Base-by-base conservation (phyloP, 306 rosid species). In the Cucurbita maxima region DNA sequence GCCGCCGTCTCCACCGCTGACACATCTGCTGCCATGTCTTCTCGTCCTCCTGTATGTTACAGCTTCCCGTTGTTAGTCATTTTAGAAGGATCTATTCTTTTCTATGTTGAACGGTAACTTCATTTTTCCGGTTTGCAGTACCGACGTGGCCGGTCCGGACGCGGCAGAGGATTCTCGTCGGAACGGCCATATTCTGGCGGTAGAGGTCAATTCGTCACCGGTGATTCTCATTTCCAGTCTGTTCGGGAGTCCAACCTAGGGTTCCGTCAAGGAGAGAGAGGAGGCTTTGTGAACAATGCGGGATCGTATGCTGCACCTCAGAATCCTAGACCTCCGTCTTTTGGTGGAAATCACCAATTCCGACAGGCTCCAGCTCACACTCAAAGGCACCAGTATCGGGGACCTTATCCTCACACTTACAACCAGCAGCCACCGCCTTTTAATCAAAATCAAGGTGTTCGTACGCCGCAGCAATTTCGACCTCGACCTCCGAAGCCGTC, bases 191-290 rank as follows among this genome's bases (percentile, higher is more conserved):
- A 82, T 57, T 52, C 79, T 52, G 74, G 77, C 14, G 88, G 84
- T 0, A 81, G 88, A 71, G 82, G 75, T 41, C 78, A 76, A 18
- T 79, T 79, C 50, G 86, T 86, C 54, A 77, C 83, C 37, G 92
- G 90, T 9, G 94, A 88, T 36, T 83, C 83, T 0, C 94, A 83
- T 76, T 76, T 83, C 59, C 86, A 18, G 71, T 75, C 97, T 0
- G 90, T 86, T 37, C 84, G 83, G 2, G 90, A 88, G 61, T 79
- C 84, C 73, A 89, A 90, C 76, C 81, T 77, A 58, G 87, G 51
- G 53, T 48, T 48, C 53, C 53, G 53, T 15, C 85, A 59, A 52
- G 90, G 83, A 3, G 91, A 83, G 19, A 43, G 64, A 3, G 85
- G 85, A 77, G 64, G 76, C 79, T 79, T 60, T 73, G 19, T 55